These are phyloP conservation scores for Tylopilus sp. DNA, from an alignment of 768 basidiomycete genomes.

Conservation along the genomic window DNA sequence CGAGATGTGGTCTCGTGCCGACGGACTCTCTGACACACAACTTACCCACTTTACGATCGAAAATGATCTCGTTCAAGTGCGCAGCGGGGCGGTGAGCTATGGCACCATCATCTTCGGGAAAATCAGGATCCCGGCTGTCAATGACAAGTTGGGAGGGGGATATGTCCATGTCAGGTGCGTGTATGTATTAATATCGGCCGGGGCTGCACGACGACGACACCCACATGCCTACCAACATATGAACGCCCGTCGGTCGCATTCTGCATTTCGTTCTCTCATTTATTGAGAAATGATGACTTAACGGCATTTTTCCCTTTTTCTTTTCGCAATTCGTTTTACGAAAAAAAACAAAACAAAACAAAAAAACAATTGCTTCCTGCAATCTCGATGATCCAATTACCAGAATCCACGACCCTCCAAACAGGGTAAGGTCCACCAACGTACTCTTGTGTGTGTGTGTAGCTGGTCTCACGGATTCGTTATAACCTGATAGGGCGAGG, in stretches of 20 bases:
- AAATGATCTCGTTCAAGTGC: slow-evolving; percentile 40
- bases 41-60: slow-evolving; percentile 50
- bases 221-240: neutral
- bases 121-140: slow-evolving; percentile 64
- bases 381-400: slow-evolving; percentile 5
- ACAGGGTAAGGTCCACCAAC: slow-evolving; percentile 44
- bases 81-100: slow-evolving; percentile 59
- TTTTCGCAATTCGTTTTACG: no score
- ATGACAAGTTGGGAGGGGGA: slow-evolving; percentile 58
- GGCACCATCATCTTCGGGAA: slow-evolving; percentile 76
- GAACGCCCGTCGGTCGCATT: slow-evolving; percentile 10
- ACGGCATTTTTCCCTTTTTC: slow-evolving; percentile 4
- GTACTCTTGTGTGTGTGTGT: neutral
- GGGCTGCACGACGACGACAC: neutral
- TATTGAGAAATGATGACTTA: slow-evolving; percentile 7
- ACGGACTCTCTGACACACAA: slow-evolving; percentile 46
- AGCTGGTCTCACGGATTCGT: slow-evolving; percentile 5
- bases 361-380: neutral
- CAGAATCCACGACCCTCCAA: slow-evolving; percentile 75
- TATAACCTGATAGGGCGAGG: slow-evolving; percentile 45
- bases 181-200: slow-evolving; percentile 5
- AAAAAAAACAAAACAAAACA: no score
- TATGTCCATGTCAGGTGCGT: slow-evolving; percentile 69
- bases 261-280: no score
- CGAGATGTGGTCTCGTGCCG: slow-evolving; percentile 63